These are phyloP conservation scores for Neofusicoccum sp. DNA, from an alignment of 2,329 filamentous ascomycete genomes.

Conservation along the genomic window DNA sequence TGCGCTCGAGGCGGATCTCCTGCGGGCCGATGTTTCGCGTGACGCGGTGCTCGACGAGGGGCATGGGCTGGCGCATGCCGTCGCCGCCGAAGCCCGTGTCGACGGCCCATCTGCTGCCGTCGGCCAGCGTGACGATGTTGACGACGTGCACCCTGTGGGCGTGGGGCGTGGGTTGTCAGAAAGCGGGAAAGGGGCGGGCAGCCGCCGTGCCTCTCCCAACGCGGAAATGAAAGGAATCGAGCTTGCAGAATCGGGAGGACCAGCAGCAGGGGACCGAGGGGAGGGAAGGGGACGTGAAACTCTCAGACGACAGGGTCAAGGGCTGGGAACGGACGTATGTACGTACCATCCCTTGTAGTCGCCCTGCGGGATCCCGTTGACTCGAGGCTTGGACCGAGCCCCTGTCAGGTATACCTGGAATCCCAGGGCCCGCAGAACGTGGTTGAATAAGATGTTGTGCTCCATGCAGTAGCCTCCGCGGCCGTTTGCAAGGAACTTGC, in stretches of 20 bases:
- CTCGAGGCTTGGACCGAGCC: conserved; percentile 41
- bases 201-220: too few species aligned
- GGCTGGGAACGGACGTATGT: too few species aligned
- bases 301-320: too few species aligned
- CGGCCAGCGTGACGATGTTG: conserved; percentile 57
- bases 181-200: conserved; percentile 20
- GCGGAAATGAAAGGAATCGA: too few species aligned
- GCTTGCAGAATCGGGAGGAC: conserved; percentile 17
- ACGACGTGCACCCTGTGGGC: conserved; percentile 56
- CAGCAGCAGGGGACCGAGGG: too few species aligned
- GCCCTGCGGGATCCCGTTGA: conserved; percentile 34
- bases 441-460: conserved; percentile 54
- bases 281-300: too few species aligned
- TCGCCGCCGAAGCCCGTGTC: conserved; percentile 67
- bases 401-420: conserved; percentile 57
- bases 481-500: conserved; percentile 48
- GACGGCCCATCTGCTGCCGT: conserved; percentile 51
- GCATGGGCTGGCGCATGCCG: conserved; percentile 58
- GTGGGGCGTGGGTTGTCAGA: conserved; percentile 21
- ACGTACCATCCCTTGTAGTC: conserved; percentile 50
- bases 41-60: conserved; percentile 46
- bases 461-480: conserved; percentile 64
- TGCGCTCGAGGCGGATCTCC: conserved; percentile 54
- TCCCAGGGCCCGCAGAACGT: conserved; percentile 52
- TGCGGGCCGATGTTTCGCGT: conserved; percentile 55